Evolutionary conservation across 495 filamentous ascomycete genomes (phyloP).

Genomic region (Talaromyces wortmannii): DNA sequence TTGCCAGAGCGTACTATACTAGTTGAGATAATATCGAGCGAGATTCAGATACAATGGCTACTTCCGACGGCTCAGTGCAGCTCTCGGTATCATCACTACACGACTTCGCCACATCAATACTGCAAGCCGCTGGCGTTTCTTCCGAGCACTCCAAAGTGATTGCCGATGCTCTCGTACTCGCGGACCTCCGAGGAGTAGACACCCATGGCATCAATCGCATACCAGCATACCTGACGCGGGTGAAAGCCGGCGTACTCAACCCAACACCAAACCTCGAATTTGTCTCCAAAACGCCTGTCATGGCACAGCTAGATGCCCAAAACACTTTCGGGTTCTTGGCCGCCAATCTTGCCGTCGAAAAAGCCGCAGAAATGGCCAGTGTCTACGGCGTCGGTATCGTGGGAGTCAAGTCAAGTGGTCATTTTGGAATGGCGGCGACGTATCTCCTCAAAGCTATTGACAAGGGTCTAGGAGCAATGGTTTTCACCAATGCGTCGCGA

Average conservation of each 20-base stretch:
- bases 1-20: too few species aligned
- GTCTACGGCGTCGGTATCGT: conserved; percentile 20
- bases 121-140: conserved; percentile 4
- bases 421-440: conserved; percentile 23
- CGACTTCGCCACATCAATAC: conserved; percentile 5
- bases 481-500: conserved; percentile 20
- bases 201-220: conserved; percentile 21
- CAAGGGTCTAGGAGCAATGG: conserved; percentile 11
- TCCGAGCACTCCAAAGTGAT: conserved; percentile 9
- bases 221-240: conserved; percentile 14
- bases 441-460: conserved; percentile 16
- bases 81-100: too few species aligned
- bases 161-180: conserved; percentile 14
- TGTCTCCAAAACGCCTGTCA: conserved; percentile 16
- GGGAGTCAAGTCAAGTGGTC: conserved; percentile 16
- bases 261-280: conserved; percentile 9
- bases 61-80: too few species aligned
- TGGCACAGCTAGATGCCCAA: conserved; percentile 18
- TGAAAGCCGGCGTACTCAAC: conserved; percentile 13
- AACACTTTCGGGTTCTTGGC: conserved; percentile 24
- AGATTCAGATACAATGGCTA: too few species aligned
- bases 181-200: conserved; percentile 18
- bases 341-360: conserved; percentile 11
- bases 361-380: conserved; percentile 11
- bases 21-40: too few species aligned